Evolutionary conservation across 169 alveolate genomes (phyloP), one percentile per base, ranked within the genome.

Genomic region (Eimeria zaria): DNA sequence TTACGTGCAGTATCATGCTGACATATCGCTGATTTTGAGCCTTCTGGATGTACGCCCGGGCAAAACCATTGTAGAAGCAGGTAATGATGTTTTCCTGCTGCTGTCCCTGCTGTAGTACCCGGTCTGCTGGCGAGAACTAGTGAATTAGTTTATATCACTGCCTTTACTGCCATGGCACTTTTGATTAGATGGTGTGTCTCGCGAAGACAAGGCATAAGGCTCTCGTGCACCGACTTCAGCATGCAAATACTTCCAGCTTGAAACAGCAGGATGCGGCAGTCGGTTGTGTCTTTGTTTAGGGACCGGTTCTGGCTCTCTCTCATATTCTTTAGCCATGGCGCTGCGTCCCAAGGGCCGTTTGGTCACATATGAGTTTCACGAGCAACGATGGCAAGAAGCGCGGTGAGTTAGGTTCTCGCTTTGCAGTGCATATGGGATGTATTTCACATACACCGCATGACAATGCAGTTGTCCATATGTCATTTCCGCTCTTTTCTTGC

Each of bases 301-400:
- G 39, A 98, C 99, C 3, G 99, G 99, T 16, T 97, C 98, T 80
- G 99, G 98, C 14, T 98, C 98, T 62, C 97, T 98, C 9, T 95
- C 98, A 62, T 96, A 92, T 24, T 92, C 97, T 80, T 74, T 98
- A 83, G 97, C 98, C 16, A 67, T 97, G 60, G 95, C 98, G 64
- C 90, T 98, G 74, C 90, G 90, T 60, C 98, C 98, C 39, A 95
- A 95, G 53, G 99, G 99, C 58, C 98, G 89, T 55, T 76, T 98
- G 95, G 97, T 96, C 96, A 98, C 99, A 24, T 98, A 96, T 84
- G 99, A 98, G 90, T 97, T 97, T 58, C 98, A 98, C 88, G 96
- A 96, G 92, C 97, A 97, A 76, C 94, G 99, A 58, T 97, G 96
- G n/a, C 96, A 95, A 62, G 97, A 97, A 94, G 97, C 98, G 85